Base-by-base conservation (phyloP, 768 basidiomycete species). In the Dendrothele bispora region DNA sequence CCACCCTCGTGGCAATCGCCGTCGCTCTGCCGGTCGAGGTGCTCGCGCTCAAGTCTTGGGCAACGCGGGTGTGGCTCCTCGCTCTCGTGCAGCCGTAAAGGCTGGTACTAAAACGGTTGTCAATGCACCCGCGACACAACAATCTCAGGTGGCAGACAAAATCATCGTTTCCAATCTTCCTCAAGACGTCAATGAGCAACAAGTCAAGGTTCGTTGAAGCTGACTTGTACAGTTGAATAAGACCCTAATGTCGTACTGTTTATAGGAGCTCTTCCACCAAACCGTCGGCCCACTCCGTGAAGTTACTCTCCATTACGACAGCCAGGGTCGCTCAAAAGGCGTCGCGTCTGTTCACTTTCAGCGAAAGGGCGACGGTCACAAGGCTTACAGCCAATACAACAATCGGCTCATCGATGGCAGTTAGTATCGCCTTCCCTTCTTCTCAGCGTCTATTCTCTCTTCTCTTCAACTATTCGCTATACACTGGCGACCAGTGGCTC, bases 401-500 rank as follows among this genome's bases (percentile, higher is more conserved):
- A 91, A 91, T 74, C 88, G 97, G 66, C 88, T 98, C 74, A 95
- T 99, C 83, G 97, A 99, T 87, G 93, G 94, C 77, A 97, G 97
- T 99, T 89, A 93, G 97, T 98, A 89, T 79, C 83, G 74, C 73
- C 77, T 75, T 71, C 70, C 68, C 65, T 68, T n/a, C n/a, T n/a
- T n/a, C n/a, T n/a, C n/a, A n/a, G n/a, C n/a, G 64, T 50, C 21
- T 25, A 56, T 61, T 57, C 64, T 65, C 61, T 66, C 65, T 64
- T 66, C 58, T 71, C 61, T 68, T 64, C 46, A 61, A 67, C 67
- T 65, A 61, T 48, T 68, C 66, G 58, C 64, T 44, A 52, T 51
- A 38, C 52, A 48, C 52, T 40, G 48, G 46, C 39, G 51, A 46
- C 40, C 25, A 12, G 50, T 44, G 48, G 39, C n/a, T n/a, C 29